A percentile compares a stretch with the other conserved stretches of the same genome.
phyloP scores from a whole-genome alignment of 306 rosid species.

The Vigna hirtella region DNA sequence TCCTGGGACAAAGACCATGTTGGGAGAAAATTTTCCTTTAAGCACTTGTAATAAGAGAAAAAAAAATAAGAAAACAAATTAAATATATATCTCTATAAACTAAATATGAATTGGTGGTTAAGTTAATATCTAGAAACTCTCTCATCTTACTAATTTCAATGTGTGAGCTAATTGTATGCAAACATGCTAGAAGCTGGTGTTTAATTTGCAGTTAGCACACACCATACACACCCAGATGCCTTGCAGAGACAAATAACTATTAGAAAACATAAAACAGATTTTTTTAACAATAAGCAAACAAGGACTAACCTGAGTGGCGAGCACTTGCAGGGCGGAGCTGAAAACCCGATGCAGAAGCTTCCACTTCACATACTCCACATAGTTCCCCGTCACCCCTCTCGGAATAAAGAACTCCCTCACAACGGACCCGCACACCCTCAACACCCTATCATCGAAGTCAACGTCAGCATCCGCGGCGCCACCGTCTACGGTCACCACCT shows the following conservation, averaged over 20 bases:
- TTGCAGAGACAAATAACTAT: not conserved
- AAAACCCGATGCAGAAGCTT: constrained; percentile 91
- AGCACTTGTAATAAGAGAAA: too few species aligned
- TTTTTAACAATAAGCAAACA: not conserved
- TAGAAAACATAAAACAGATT: not conserved
- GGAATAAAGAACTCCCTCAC: constrained; percentile 76
- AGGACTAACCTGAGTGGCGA: constrained; percentile 81
- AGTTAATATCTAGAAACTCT: too few species aligned
- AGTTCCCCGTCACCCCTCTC: constrained; percentile 61
- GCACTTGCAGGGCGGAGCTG: constrained; percentile 90
- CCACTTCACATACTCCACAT: constrained; percentile 80
- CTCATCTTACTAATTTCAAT: too few species aligned
- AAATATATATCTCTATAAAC: too few species aligned
- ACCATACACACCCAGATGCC: not conserved
- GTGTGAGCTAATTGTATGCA: too few species aligned
- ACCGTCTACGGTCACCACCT: constrained; percentile 64
- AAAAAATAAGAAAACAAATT: too few species aligned
- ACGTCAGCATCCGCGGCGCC: constrained; percentile 29
- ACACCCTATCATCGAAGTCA: constrained; percentile 49
- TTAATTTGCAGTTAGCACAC: not conserved
- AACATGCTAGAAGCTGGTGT: not conserved
- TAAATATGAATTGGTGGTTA: too few species aligned
- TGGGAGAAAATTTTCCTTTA: too few species aligned
- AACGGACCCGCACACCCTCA: constrained; percentile 43
- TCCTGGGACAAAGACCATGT: not conserved